Evolutionary conservation across 2,329 filamentous ascomycete species (phyloP).

Genomic region (Fusarium sp.): DNA sequence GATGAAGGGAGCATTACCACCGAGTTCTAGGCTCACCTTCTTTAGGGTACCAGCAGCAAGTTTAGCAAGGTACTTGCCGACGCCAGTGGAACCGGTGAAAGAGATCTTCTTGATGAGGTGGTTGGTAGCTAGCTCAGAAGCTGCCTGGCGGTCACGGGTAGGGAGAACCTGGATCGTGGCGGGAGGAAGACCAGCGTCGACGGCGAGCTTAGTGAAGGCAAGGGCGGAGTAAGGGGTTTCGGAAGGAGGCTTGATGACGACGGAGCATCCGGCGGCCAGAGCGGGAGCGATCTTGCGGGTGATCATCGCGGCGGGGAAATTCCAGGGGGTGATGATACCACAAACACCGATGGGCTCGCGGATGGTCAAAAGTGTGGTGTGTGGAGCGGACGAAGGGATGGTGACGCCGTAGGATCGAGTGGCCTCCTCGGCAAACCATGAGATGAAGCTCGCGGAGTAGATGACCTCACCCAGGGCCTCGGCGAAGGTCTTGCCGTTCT

Average conservation of each 20-base stretch:
- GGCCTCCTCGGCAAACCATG: conserved; percentile 67
- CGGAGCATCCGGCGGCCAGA: conserved; percentile 80
- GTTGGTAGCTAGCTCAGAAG: conserved; percentile 46
- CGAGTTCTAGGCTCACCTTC: conserved; percentile 75
- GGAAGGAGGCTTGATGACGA: conserved; percentile 78
- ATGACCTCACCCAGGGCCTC: conserved; percentile 66
- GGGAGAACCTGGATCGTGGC: conserved; percentile 47
- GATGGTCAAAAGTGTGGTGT: conserved; percentile 74
- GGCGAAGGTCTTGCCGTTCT: conserved; percentile 67
- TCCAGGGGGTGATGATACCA: conserved; percentile 60
- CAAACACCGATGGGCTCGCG: conserved; percentile 60
- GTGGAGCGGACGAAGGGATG: conserved; percentile 68
- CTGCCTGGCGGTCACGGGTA: conserved; percentile 45
- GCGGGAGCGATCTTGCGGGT: conserved; percentile 52
- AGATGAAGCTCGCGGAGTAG: conserved; percentile 64
- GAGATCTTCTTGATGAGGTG: conserved; percentile 65
- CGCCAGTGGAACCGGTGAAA: conserved; percentile 74
- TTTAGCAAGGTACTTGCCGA: conserved; percentile 71
- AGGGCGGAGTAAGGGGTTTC: conserved; percentile 81
- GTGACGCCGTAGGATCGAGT: conserved; percentile 68
- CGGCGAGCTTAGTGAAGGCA: conserved; percentile 74
- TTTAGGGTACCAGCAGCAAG: conserved; percentile 73
- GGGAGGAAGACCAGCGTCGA: conserved; percentile 76
- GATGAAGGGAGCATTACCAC: conserved; percentile 75
- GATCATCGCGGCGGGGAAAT: conserved; percentile 46